Evolutionary conservation across 768 basidiomycete species (phyloP), one percentile per base, ranked within the genome.

Genomic region (Boletellus emodensis): DNA sequence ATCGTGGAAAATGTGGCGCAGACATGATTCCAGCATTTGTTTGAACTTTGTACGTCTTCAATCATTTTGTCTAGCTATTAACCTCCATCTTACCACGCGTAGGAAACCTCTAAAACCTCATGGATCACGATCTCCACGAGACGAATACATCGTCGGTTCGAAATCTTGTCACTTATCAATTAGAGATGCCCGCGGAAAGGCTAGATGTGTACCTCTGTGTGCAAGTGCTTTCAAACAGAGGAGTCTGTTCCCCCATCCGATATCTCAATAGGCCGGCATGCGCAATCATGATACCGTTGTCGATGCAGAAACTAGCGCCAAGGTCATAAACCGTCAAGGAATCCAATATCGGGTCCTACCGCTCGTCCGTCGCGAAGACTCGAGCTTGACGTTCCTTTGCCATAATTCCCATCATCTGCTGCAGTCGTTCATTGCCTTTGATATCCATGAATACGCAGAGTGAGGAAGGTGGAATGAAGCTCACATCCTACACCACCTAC

Each of bases 351-450:
- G 33, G 24, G 7, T 55, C 78, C 46, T 58, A 90, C 95, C 94
- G 77, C 69, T 98, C 94, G 66, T 99, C 95, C 1, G 90, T 98
- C 5, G 94, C 94, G 64, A 96, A 98, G 6, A 98, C 86, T 40
- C 77, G 79, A 0, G 94, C 96, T 24, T 80, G 83, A 13, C 96
- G 81, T 64, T 98, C 96, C 49, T 78, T 66, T 4, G 92, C 93
- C 96, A 99, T 99, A 52, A 93, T 84, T 15, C 85, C 87, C 96
- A 99, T 99, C 96, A 99, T 99, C 60, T 96, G 82, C 71, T 99
- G 96, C 35, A 99, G 72, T 52, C 95, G 76, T 61, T 88, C 79
- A 63, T 99, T 99, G 59, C 90, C 94, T 97, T 38, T 37, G n/a
- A 33, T 39, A 35, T 14, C 18, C 12, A 26, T 56, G 8, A 54